Base-by-base conservation (phyloP, 805 yeast species). In the Priceomyces carsonii region DNA sequence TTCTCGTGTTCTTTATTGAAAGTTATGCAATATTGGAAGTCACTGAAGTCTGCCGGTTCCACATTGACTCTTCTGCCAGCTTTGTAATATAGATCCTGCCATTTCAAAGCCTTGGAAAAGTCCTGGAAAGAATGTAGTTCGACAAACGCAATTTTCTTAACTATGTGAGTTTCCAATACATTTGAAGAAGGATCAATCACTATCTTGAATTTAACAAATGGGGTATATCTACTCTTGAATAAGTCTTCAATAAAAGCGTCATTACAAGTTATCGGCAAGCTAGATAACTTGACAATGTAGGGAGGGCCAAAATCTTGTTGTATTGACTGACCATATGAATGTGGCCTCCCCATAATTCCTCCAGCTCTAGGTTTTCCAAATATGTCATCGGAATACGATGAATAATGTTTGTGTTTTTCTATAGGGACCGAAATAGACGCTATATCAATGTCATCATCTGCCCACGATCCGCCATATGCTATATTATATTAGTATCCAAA, bases 91-190 rank as follows among this genome's bases (percentile, higher is more conserved):
- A 82, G 57, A 49, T 81, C 88, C 32, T 61, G 73, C 79, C 86
- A 79, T 51, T 78, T 82, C 35, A 80, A 53, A 19, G 75, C 83
- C 44, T 77, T 79, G 29, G 69, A 69, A 48, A 81, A 61, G 25
- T 79, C 82, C 7, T 64, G 62, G n/a, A 65, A 59, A 6, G 73
- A 57, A n/a, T 56, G 51, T 41, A 82, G 53, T 42, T 81, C 84
- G 1, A 79, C 79, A 55, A 83, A 80, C 2, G 86, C 79, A 18
- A 83, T 79, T 50, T 79, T 81, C 44, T 66, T 73, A 26, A 66
- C 62, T 23, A 59, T 38, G 36, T 55, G 60, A 8, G 63, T 53
- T 15, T 63, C 63, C 41, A 71, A 52, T 6, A 64, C 61, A 43
- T 52, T 57, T 22, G 62, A 48, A 21, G 61, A 23, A 19, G 78